These are phyloP conservation scores for Penicillium flavigenum DNA, from an alignment of 495 filamentous ascomycete genomes.

Conservation along the genomic window DNA sequence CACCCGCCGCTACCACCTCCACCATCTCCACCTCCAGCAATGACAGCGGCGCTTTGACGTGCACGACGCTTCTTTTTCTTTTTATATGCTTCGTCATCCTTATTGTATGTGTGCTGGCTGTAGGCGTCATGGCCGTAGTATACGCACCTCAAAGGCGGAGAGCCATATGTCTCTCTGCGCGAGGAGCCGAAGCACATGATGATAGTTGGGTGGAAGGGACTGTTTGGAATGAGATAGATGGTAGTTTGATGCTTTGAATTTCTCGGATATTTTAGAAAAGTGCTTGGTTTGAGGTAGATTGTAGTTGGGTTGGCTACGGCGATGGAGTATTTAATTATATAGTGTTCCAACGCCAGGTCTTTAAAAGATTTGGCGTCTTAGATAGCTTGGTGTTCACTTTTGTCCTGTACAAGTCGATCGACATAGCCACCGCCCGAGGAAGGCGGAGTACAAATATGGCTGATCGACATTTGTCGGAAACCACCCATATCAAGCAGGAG, in stretches of 20 bases:
- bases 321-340: not conserved
- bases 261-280: not conserved
- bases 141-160: conserved; percentile 5
- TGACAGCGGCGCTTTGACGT: not conserved
- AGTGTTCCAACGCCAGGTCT: not conserved
- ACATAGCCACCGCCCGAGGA: conserved; percentile 8
- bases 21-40: conserved; percentile 3
- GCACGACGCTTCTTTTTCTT: not conserved
- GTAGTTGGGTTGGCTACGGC: not conserved
- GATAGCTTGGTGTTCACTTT: not conserved
- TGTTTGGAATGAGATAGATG: not conserved
- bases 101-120: not conserved
- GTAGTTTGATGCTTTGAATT: not conserved
- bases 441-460: not conserved
- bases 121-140: conserved; percentile 1
- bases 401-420: not conserved
- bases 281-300: not conserved
- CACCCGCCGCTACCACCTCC: conserved; percentile 8
- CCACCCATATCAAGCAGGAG: not conserved
- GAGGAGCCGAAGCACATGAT: conserved; percentile 20
- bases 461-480: not conserved
- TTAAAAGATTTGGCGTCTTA: not conserved
- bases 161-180: not conserved
- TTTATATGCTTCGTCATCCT: not conserved
- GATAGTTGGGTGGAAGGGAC: not conserved